phyloP scores from a whole-genome alignment of 1,284 basidiomycete species.

The Cutaneotrichosporon cutaneum region DNA sequence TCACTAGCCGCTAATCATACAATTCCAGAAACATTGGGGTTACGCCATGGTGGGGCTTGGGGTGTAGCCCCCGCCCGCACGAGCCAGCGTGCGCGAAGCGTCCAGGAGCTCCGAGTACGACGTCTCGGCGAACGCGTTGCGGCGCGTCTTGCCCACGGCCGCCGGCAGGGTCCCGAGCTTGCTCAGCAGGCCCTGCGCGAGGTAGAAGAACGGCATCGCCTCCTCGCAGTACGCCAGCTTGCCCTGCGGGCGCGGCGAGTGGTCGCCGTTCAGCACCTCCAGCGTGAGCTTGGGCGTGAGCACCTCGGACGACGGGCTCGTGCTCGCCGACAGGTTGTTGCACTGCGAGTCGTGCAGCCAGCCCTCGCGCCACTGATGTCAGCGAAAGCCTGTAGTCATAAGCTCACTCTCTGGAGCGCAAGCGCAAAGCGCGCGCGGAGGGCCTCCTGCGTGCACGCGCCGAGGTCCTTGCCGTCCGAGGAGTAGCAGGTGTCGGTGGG shows the following conservation, averaged over 20 bases:
- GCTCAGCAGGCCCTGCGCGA: slow-evolving; percentile 50
- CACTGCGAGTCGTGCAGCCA: slow-evolving; percentile 55
- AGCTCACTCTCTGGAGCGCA: slow-evolving; percentile 44
- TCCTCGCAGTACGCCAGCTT: slow-evolving; percentile 49
- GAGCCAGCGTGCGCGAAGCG: slow-evolving; percentile 44
- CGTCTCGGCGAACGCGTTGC: slow-evolving; percentile 41
- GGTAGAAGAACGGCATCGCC: slow-evolving; percentile 55
- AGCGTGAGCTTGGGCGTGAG: slow-evolving; percentile 8
- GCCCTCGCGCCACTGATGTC: slow-evolving; percentile 51
- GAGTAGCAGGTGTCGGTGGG: slow-evolving; percentile 36
- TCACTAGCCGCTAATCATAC: slow-evolving; percentile 5
- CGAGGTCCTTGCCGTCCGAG: slow-evolving; percentile 39
- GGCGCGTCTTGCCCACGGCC: slow-evolving; percentile 27
- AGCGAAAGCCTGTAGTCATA: too few species aligned
- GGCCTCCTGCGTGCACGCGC: slow-evolving; percentile 33
- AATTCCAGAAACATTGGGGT: background rate
- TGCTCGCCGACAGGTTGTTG: slow-evolving; percentile 9
- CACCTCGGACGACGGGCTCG: background rate
- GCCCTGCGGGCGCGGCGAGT: slow-evolving; percentile 13
- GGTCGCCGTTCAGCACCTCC: slow-evolving; percentile 3
- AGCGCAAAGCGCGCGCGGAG: slow-evolving; percentile 38
- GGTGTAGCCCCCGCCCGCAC: slow-evolving; percentile 10
- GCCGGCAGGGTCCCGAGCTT: slow-evolving; percentile 26
- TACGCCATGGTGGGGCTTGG: background rate
- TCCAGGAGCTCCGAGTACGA: slow-evolving; percentile 49